phyloP scores from a whole-genome alignment of 805 yeast genomes.

The Candida suzukii region DNA sequence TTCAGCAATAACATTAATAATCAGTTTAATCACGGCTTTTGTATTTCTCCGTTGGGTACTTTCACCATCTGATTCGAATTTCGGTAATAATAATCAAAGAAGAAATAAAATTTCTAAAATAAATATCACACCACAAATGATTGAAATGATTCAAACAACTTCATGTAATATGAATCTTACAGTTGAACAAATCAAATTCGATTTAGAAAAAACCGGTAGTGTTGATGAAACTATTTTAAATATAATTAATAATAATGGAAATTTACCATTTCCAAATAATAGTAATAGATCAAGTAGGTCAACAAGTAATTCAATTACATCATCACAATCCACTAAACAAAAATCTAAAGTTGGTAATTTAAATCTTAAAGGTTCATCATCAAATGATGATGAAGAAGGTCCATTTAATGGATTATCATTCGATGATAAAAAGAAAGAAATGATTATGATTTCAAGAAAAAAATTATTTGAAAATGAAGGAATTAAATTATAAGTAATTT shows the following conservation, averaged over 20 bases:
- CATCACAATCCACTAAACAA: not conserved
- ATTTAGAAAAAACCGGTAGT: conserved; percentile 69
- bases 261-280: conserved; percentile 55
- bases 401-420: conserved; percentile 36
- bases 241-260: conserved; percentile 55
- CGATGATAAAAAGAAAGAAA: conserved; percentile 42
- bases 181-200: conserved; percentile 62
- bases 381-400: conserved; percentile 18
- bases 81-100: conserved; percentile 1
- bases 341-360: not conserved
- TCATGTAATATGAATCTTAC: conserved; percentile 54
- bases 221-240: conserved; percentile 77
- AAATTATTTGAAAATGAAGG: conserved; percentile 32
- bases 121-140: conserved; percentile 61
- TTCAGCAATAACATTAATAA: conserved; percentile 45
- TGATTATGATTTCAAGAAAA: conserved; percentile 57
- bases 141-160: conserved; percentile 79
- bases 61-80: conserved; percentile 28
- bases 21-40: conserved; percentile 44
- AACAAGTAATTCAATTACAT: not conserved
- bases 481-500: not conserved
- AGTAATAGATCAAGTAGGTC: no score
- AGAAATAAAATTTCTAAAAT: conserved; percentile 7
- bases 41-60: conserved; percentile 61
- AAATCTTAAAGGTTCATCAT: no score